These are phyloP conservation scores for Linum tenue DNA, from an alignment of 345 rosid genomes.

Conservation along the genomic window DNA sequence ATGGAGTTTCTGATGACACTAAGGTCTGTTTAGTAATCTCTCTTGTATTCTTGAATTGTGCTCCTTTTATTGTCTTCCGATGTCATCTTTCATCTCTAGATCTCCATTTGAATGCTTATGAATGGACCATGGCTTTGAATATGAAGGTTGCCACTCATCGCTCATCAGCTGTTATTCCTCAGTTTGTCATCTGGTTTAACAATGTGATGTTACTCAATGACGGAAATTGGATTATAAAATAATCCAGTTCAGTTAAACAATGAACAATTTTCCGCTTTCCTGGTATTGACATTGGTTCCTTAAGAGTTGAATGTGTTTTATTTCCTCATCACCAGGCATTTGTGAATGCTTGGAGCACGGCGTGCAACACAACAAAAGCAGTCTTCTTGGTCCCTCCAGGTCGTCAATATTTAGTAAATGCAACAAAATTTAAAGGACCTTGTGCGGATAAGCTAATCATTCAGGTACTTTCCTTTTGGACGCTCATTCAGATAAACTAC, in stretches of 20 bases:
- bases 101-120: not conserved
- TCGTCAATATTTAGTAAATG: slow-evolving; percentile 58
- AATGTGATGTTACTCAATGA: no score
- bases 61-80: not conserved
- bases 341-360: slow-evolving; percentile 58
- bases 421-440: slow-evolving; percentile 80
- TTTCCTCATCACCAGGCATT: slow-evolving; percentile 42
- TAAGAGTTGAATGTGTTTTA: not conserved
- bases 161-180: no score
- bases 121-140: no score
- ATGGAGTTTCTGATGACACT: slow-evolving; percentile 91
- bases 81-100: not conserved
- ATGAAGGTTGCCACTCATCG: no score
- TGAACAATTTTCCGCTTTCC: not conserved
- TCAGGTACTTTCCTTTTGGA: slow-evolving; percentile 43
- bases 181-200: no score
- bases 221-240: no score
- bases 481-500: not conserved
- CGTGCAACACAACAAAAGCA: slow-evolving; percentile 56
- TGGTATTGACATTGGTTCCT: not conserved
- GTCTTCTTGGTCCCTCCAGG: slow-evolving; percentile 76
- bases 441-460: slow-evolving; percentile 60
- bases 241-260: no score
- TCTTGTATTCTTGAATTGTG: slow-evolving; percentile 2
- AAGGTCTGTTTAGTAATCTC: slow-evolving; percentile 34